phyloP scores from a whole-genome alignment of 768 basidiomycete genomes.

The Rickenella mellea region DNA sequence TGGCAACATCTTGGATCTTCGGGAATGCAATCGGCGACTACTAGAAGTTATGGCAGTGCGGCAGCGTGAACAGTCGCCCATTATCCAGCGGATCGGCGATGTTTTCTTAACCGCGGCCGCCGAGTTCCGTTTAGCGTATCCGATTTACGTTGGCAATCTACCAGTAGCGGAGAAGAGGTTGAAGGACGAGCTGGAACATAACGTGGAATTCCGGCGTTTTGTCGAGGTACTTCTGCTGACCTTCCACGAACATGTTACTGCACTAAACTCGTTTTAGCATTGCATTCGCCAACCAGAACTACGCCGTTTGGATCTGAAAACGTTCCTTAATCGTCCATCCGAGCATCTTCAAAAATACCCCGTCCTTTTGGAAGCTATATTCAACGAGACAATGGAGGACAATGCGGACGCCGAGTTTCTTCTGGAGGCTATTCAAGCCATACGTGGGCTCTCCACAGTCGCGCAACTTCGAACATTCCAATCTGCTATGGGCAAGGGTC shows the following conservation, averaged over 20 bases:
- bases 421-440: constrained; percentile 73
- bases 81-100: constrained; percentile 82
- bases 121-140: constrained; percentile 82
- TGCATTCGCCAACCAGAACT: constrained; percentile 44
- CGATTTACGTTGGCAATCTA: constrained; percentile 62
- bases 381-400: constrained; percentile 69
- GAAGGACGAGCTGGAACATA: constrained; percentile 77
- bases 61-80: constrained; percentile 72
- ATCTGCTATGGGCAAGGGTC: constrained; percentile 75
- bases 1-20: constrained; percentile 79
- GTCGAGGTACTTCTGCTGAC: constrained; percentile 52
- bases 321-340: constrained; percentile 68
- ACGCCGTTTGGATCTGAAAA: constrained; percentile 62
- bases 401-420: constrained; percentile 82
- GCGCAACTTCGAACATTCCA: constrained; percentile 88
- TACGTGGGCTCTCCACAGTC: constrained; percentile 71
- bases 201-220: constrained; percentile 75
- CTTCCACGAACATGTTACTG: not conserved
- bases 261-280: constrained; percentile 24
- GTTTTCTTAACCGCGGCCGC: constrained; percentile 81
- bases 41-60: constrained; percentile 81
- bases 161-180: constrained; percentile 80
- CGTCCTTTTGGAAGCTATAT: constrained; percentile 75
- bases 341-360: constrained; percentile 83
- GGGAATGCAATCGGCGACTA: constrained; percentile 73